These are phyloP conservation scores for Astrocystis sublimbata DNA, from an alignment of 495 filamentous ascomycete species.

Conservation along the genomic window DNA sequence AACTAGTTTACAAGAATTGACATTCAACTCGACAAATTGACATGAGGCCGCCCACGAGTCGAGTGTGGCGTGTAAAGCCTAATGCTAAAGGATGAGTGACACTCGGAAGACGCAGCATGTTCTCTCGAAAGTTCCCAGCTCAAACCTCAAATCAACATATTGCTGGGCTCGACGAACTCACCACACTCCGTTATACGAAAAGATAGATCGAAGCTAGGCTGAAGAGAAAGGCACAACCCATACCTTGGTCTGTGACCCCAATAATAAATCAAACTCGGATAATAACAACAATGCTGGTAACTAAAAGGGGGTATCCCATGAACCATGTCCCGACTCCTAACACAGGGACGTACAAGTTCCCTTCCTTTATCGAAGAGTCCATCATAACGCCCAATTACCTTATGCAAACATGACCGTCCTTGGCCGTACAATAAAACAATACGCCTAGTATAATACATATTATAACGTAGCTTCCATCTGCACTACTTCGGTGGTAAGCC, in stretches of 20 bases:
- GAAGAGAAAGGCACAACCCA: no score
- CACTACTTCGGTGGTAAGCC: background rate
- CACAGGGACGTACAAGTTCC: constrained; percentile 1
- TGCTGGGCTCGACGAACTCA: no score
- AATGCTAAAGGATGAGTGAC: no score
- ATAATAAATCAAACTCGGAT: background rate
- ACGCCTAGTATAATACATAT: constrained; percentile 11
- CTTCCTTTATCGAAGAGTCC: background rate
- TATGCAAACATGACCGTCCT: constrained; percentile 5
- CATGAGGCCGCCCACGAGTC: background rate
- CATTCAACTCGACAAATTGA: background rate
- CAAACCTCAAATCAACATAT: no score
- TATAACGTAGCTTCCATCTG: background rate
- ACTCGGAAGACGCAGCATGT: no score
- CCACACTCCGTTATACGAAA: no score
- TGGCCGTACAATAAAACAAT: background rate
- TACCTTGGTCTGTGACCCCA: background rate
- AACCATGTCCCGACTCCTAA: background rate
- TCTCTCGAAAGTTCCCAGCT: no score
- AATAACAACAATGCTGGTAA: background rate
- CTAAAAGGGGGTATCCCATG: constrained; percentile 16
- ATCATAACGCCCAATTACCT: constrained; percentile 11
- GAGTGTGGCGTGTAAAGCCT: background rate
- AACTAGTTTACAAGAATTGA: background rate
- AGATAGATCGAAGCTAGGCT: no score